Percentiles rank a stretch among this genome's conserved stretches.
phyloP scores from a whole-genome alignment of 1,284 basidiomycete genomes.

The Fomes fomentarius region DNA sequence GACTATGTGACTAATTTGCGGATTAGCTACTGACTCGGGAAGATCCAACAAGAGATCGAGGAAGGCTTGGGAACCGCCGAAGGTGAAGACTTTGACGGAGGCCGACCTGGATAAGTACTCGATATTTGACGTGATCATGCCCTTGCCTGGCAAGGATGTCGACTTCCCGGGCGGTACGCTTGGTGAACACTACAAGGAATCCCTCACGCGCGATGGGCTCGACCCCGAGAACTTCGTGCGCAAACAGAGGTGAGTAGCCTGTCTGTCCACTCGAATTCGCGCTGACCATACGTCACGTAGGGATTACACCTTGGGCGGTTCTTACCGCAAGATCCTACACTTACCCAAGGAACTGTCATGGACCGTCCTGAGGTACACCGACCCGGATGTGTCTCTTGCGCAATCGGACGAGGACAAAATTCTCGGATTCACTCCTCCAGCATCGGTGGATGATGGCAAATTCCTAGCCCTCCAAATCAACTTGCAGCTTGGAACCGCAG shows the following conservation, averaged over 20 bases:
- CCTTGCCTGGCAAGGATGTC: conserved; percentile 91
- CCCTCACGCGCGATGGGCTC: conserved; percentile 83
- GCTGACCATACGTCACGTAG: conserved; percentile 41
- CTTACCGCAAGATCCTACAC: conserved; percentile 92
- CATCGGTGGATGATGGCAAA: conserved; percentile 67
- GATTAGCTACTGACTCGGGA: conserved; percentile 22
- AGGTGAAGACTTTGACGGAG: conserved; percentile 77
- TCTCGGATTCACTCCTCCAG: conserved; percentile 77
- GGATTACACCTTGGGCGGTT: conserved; percentile 91
- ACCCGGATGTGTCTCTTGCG: conserved; percentile 88
- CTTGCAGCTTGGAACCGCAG: conserved; percentile 81
- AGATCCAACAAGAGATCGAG: conserved; percentile 37
- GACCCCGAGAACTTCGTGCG: conserved; percentile 87
- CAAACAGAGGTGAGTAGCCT: conserved; percentile 75
- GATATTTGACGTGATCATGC: conserved; percentile 95
- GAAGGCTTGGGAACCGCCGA: conserved; percentile 64
- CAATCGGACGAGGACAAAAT: conserved; percentile 95
- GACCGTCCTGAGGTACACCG: conserved; percentile 86
- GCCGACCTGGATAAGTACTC: conserved; percentile 79
- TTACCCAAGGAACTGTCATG: conserved; percentile 82
- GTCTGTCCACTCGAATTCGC: not conserved
- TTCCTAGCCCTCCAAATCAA: conserved; percentile 86
- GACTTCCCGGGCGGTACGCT: conserved; percentile 85
- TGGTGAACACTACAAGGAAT: conserved; percentile 81
- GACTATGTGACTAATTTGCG: conserved; percentile 1